Conservation (phyloP, 257 asterid genomes). For the Linaria vulgaris region DNA sequence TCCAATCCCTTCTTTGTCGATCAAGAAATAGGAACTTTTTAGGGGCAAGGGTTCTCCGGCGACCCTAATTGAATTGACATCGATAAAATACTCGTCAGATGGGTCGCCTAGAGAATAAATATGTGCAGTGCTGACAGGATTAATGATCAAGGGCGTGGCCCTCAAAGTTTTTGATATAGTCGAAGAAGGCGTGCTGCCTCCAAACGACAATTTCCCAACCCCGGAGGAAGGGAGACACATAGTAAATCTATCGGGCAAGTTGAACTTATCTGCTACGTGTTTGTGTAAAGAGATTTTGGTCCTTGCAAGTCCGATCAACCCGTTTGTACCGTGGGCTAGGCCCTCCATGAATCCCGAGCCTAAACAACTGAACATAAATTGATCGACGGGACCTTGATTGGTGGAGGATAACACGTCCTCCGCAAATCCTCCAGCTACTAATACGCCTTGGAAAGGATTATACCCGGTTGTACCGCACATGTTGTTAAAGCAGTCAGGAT, state of each 20-base stretch:
- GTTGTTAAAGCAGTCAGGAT: conserved; percentile 47
- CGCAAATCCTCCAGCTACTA: conserved; percentile 27
- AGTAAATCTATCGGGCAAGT: conserved; percentile 31
- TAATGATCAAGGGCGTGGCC: conserved; percentile 37
- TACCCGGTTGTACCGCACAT: conserved; percentile 36
- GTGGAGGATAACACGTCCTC: conserved; percentile 27
- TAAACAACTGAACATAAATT: conserved; percentile 33
- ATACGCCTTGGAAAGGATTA: conserved; percentile 34
- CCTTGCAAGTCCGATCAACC: conserved; percentile 38
- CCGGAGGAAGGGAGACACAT: conserved; percentile 40
- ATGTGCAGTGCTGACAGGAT: conserved; percentile 38
- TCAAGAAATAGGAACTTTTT: conserved; percentile 35
- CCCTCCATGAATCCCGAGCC: conserved; percentile 25
- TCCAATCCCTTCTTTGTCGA: conserved; percentile 42
- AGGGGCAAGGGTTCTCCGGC: conserved; percentile 28
- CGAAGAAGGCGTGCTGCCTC: background rate
- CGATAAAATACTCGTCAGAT: conserved; percentile 52
- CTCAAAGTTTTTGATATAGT: background rate
- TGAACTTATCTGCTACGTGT: conserved; percentile 29
- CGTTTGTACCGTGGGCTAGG: conserved; percentile 35
- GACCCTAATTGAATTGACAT: conserved; percentile 42
- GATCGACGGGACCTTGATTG: background rate
- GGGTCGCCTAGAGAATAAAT: conserved; percentile 26
- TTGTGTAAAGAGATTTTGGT: conserved; percentile 30
- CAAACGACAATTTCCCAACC: conserved; percentile 32